Evolutionary conservation across 768 basidiomycete species (phyloP), one percentile per base, ranked within the genome.

Genomic region (Rhodotorula babjevae): DNA sequence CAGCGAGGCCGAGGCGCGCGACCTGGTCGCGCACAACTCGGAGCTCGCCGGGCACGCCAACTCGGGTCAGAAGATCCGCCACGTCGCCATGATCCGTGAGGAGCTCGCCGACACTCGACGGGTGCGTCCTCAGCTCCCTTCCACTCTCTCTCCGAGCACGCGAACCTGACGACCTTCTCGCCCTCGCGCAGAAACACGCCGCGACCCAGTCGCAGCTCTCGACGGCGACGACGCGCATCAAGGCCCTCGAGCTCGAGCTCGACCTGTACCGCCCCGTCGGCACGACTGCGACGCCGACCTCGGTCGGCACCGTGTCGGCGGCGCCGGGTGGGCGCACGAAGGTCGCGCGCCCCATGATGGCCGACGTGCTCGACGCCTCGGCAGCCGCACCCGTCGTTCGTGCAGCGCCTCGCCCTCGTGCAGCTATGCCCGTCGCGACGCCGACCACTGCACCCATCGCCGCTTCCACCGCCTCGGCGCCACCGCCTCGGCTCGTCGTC

Each of bases 41-140:
- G 87, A 93, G 79, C 89, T 95, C 69, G 82, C 93, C 27, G 87
- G 91, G 0, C 92, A 94, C 79, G 84, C 85, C 47, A 93, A 94
- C 78, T 90, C 90, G 16, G 87, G 87, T 3, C 93, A 95, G 80
- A 86, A 87, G 70, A 92, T 96, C 77, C 84, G 87, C 80, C 94
- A 95, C 76, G 87, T 96, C 25, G 93, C 94, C 69, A 85, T 87
- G 65, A 87, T 96, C 64, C 85, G 93, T 49, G 83, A 85, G 67
- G 92, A 95, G 79, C 82, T 94, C 61, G 87, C 90, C 5, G 88
- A 91, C 67, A 84, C 86, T 11, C 92, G 92, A 80, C 89, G 91
- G 81, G 92, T 91, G 72, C 70, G 88, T 82, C 1, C 0, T 11
- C 5, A n/a, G 14, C 31, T 33, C 29, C 14, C 25, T 14, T 44